A percentile compares a stretch with the other conserved stretches of the same genome.
Conservation (phyloP, 2,329 filamentous ascomycete genomes). For the Ophiostoma sp. region DNA sequence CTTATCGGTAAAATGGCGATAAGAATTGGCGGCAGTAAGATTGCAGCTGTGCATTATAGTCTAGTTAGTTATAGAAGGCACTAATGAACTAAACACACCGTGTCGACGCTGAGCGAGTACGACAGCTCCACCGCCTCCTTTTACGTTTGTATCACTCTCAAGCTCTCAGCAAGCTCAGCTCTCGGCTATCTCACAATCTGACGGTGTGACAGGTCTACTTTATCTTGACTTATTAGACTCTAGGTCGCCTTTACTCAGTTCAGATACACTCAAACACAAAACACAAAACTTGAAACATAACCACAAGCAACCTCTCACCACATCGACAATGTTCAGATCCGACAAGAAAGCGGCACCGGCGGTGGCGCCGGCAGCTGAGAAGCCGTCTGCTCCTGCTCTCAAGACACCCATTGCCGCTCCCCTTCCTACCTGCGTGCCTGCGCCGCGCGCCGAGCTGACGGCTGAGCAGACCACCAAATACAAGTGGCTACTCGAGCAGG, state of each 20-base stretch:
- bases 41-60: neutral
- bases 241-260: neutral
- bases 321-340: constrained; percentile 11
- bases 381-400: constrained; percentile 22
- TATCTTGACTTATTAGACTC: neutral
- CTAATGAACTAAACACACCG: neutral
- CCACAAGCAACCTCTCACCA: neutral
- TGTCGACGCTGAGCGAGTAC: neutral
- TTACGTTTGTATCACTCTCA: neutral
- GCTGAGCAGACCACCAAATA: constrained; percentile 79
- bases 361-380: constrained; percentile 18
- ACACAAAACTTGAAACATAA: neutral
- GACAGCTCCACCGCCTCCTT: constrained; percentile 15
- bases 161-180: neutral
- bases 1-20: neutral
- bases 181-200: neutral
- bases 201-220: neutral
- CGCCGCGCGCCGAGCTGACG: constrained; percentile 56
- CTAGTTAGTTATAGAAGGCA: neutral
- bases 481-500: constrained; percentile 64
- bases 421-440: constrained; percentile 52
- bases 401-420: constrained; percentile 52
- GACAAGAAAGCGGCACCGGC: constrained; percentile 15
- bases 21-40: neutral
- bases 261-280: neutral